Evolutionary conservation across 495 filamentous ascomycete genomes (phyloP), one percentile per base, ranked within the genome.

Genomic region (Penicillium lividum): DNA sequence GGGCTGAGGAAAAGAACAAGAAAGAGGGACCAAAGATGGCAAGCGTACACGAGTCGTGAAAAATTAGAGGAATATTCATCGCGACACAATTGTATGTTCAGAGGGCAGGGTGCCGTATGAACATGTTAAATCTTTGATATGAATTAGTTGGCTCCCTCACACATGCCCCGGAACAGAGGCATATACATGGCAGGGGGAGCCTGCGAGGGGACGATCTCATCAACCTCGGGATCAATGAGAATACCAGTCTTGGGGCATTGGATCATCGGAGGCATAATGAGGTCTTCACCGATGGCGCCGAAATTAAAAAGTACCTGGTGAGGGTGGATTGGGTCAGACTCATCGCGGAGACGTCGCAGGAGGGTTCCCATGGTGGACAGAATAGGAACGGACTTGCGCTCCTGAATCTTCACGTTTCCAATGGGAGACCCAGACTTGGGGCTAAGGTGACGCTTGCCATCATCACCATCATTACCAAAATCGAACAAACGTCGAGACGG

Each of bases 211-310:
- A 13, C 11, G 13, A 40, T 13, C 5, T 31, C 15, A 10, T 33
- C 28, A 33, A 11, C 18, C 5, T 31, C 15, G 9, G 16, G 6
- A 18, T 36, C 38, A 44, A 52, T 27, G 0, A 54, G 36, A 11
- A n/a, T 16, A 30, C 50, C 50, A 11, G 31, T 52, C 31, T 52
- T 52, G 16, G 29, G 30, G 33, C 50, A 52, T 33, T 52, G 50
- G 3, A 4, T n/a, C 18, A 22, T 10, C 1, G 38, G 51, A n/a
- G 53, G 53, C 2, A 34, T 6, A 3, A 18, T 27, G 10, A 56
- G 36, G 44, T 42, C 33, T 13, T 44, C 36, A 29, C 51, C 51
- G 9, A 53, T 34, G 10, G 51, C 7, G 5, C 51, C 51, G 30
- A 42, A 53, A 29, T 53, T 53, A 6, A 42, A 34, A n/a, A 53